A percentile compares a stretch with the other conserved stretches of the same genome.
phyloP scores from a whole-genome alignment of 257 asterid genomes.

The Solanum chmielewskii region DNA sequence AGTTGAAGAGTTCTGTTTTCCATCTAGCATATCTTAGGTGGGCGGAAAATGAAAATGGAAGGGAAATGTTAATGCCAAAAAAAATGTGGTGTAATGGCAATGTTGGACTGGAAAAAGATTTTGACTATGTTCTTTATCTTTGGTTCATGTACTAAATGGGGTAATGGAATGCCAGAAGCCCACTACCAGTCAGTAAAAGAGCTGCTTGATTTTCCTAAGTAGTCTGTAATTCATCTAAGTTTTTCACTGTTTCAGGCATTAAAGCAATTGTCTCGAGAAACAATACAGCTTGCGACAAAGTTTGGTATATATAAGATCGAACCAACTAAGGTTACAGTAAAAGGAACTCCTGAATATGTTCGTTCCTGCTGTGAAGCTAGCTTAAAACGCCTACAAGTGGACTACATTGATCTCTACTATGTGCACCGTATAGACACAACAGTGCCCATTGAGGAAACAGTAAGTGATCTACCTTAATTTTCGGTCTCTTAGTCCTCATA shows the following conservation, averaged over 20 bases:
- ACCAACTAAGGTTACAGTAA: conserved; percentile 21
- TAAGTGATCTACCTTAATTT: conserved; percentile 2
- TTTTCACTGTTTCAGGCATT: conserved; percentile 28
- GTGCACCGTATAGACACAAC: conserved; percentile 41
- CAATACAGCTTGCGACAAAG: conserved; percentile 49
- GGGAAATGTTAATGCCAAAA: background rate
- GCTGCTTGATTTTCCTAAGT: background rate
- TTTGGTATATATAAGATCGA: conserved; percentile 30
- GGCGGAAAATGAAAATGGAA: background rate
- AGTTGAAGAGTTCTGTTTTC: background rate
- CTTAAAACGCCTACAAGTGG: conserved; percentile 46
- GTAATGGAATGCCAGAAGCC: background rate
- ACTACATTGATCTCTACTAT: conserved; percentile 52
- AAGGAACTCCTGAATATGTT: conserved; percentile 49
- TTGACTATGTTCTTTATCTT: background rate
- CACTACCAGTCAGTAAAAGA: background rate
- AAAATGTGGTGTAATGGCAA: background rate
- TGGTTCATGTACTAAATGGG: background rate
- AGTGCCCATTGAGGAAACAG: conserved; percentile 62
- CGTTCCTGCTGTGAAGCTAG: conserved; percentile 60
- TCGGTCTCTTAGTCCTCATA: background rate
- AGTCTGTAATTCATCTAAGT: background rate
- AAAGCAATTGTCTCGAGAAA: conserved; percentile 52
- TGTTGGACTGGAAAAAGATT: background rate
- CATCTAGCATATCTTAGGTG: background rate